Evolutionary conservation across 345 rosid species (phyloP), one percentile per base, ranked within the genome.

Genomic region (Draba incana): DNA sequence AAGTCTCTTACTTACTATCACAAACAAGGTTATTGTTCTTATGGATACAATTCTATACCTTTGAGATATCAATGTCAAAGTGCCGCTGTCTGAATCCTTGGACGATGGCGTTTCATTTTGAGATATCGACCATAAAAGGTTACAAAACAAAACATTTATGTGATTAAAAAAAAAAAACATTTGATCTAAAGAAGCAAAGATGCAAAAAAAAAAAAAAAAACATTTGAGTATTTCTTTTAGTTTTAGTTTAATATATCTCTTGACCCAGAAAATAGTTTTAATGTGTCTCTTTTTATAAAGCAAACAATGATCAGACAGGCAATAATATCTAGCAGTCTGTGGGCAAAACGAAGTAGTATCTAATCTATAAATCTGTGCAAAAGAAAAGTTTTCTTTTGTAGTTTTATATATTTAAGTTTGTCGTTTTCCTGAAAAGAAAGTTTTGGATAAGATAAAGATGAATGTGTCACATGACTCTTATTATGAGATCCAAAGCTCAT

Each of bases 1-100:
- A 64, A 46, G 57, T 47, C 10, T 65, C 45, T 63, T 54, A 28
- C 9, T 63, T n/a, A 61, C 55, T 24, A 20, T 71, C 62, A 44
- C 5, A 24, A 41, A 46, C 27, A 10, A 62, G 24, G 20, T 5
- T 41, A 11, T 27, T 69, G 33, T 51, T 59, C n/a, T 46, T 27
- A 4, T 38, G 10, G 10, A 39, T 28, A 3, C 31, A 28, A 28
- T 28, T 28, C 31, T 28, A 28, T 28, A 28, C 3, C 64, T 57
- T 56, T 10, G 9, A 57, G 39, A 57, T 31, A 67, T 66, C 35
- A 56, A 10, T 10, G 28, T 39, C 24, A 39, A 8, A 56, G 10
- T 54, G 11, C 6, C n/a, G 46, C 15, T 64, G 27, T 66, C 43
- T 10, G 30, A 39, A 43, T 16, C 43, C 41, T 27, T 14, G 48